Base-by-base conservation (phyloP, 179 eudicot species). In the Actinidia polygama region DNA sequence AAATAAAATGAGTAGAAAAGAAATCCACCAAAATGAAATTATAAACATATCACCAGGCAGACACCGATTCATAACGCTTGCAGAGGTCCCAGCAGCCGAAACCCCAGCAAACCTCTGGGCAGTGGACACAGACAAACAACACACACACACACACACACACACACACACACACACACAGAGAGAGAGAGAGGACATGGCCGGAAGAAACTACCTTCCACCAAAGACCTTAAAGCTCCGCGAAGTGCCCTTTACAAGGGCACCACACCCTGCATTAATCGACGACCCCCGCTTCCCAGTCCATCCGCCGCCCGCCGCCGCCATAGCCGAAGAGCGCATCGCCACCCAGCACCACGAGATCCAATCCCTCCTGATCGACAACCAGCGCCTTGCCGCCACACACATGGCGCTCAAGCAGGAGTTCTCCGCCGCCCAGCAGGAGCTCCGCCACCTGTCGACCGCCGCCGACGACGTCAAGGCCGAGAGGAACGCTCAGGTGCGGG, bases 321-420 rank as follows among this genome's bases (percentile, higher is more conserved):
- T 75, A 49, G 6, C 40, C 68, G 90, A 87, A 26, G 94, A 91
- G 10, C 89, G 83, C 54, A 70, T 87, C 75, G 70, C 76, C 71
- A 64, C 81, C 50, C 89, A 90, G 54, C 86, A 81, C 82, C 91
- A 89, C 19, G 91, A 95, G 68, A 89, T 93, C 79, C 92, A 96
- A 78, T 44, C 89, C 66, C 93, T 95, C 10, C 86, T 91, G 40
- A 40, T 67, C 19, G 98, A 96, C 85, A 91, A 92, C 59, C 91
- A 90, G 23, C 91, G 90, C 6, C 89, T 96, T 36, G 87, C 90
- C 10, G 88, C 92, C 50, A 86, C 88, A n/a, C 93, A 91, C 90
- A 88, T 88, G 7, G 90, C 94, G 1, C 93, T 95, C 70, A 89
- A 91, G 62, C 93, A 95, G 80, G 95, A 96, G 67, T 89, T 95